A percentile compares a stretch with the other conserved stretches of the same genome.
Conservation (phyloP, 129 eudicot species). For the Arctium lappa region DNA sequence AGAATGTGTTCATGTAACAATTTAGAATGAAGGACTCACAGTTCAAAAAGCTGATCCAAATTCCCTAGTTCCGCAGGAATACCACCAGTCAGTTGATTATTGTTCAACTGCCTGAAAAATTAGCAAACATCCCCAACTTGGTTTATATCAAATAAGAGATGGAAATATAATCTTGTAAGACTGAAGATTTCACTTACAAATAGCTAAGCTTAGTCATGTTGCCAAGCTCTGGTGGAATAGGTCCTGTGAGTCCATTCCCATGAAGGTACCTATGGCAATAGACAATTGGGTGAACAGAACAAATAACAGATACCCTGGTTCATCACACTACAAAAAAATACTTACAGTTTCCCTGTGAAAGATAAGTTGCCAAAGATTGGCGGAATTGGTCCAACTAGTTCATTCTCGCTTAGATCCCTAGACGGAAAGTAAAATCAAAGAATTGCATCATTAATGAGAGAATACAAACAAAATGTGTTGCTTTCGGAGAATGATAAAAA, state of each 20-base stretch:
- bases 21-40: conserved; percentile 40
- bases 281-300: not conserved
- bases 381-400: conserved; percentile 80
- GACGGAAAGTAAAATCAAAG: not conserved
- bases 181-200: conserved; percentile 44
- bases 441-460: not conserved
- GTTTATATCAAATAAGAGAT: not conserved
- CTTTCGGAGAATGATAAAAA: not conserved
- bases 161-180: not conserved
- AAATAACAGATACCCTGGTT: not conserved
- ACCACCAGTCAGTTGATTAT: conserved; percentile 61
- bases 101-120: conserved; percentile 77
- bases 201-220: conserved; percentile 90
- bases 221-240: conserved; percentile 86
- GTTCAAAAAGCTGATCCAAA: conserved; percentile 77
- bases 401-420: conserved; percentile 89
- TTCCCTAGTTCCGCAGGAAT: conserved; percentile 91
- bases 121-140: not conserved
- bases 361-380: conserved; percentile 85
- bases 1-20: not conserved
- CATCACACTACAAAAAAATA: not conserved
- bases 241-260: conserved; percentile 80
- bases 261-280: conserved; percentile 61
- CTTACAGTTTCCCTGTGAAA: conserved; percentile 88
- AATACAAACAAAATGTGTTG: not conserved